Conservation (phyloP, 2,329 filamentous ascomycete species). For the Lomentospora prolificans region DNA sequence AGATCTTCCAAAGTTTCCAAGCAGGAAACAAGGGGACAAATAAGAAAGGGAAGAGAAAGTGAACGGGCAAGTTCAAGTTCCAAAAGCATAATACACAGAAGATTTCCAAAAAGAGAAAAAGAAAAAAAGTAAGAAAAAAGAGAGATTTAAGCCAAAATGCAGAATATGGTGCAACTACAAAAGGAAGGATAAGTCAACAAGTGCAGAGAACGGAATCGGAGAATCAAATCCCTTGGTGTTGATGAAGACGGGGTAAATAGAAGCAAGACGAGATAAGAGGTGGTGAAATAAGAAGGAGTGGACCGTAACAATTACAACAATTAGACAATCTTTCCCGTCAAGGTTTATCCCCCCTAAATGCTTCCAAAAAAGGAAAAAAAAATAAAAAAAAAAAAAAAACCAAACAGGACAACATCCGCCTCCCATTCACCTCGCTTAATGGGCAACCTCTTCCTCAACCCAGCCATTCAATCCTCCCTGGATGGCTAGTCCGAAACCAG, state of each 20-base stretch:
- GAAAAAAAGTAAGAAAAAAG: slow-evolving; percentile 14
- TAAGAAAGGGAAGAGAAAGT: not conserved
- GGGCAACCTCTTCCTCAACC: slow-evolving; percentile 57
- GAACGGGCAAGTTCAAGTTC: not conserved
- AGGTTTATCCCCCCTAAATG: slow-evolving; percentile 11
- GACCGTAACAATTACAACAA: slow-evolving; percentile 31
- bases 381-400: slow-evolving; percentile 13
- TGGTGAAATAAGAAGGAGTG: slow-evolving; percentile 16
- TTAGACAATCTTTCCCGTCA: slow-evolving; percentile 24
- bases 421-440: slow-evolving; percentile 25
- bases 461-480: slow-evolving; percentile 56
- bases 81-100: slow-evolving; percentile 1
- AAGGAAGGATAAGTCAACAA: slow-evolving; percentile 13
- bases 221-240: slow-evolving; percentile 14
- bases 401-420: slow-evolving; percentile 2
- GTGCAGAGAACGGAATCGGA: slow-evolving; percentile 18
- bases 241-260: slow-evolving; percentile 13
- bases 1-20: not conserved
- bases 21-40: not conserved
- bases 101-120: not conserved
- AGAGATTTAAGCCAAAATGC: slow-evolving; percentile 14
- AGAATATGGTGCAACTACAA: slow-evolving; percentile 14
- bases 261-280: not conserved
- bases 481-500: slow-evolving; percentile 51
- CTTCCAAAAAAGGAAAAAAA: slow-evolving; percentile 3